A percentile compares a stretch with the other conserved stretches of the same genome.
These are phyloP conservation scores for Holtermannia corniformis DNA, from an alignment of 768 basidiomycete genomes.

Conservation along the genomic window DNA sequence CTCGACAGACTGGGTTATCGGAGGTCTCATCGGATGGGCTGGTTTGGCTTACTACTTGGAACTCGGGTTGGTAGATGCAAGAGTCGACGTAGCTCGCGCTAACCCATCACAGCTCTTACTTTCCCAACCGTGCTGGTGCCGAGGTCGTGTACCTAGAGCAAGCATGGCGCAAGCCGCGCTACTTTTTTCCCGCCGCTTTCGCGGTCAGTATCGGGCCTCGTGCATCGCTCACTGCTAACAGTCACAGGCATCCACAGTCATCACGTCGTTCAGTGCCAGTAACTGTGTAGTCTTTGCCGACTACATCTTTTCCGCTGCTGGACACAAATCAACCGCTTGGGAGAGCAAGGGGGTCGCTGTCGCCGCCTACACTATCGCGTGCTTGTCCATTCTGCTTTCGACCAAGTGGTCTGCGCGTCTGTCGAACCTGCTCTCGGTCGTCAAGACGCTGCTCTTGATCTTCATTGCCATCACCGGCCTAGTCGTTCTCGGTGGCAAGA, in stretches of 20 bases:
- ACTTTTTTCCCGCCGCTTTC: slow-evolving; percentile 24
- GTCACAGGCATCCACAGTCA: slow-evolving; percentile 4
- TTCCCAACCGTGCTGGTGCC: slow-evolving; percentile 21
- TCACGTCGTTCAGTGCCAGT: slow-evolving; percentile 8
- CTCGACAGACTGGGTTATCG: slow-evolving; percentile 4
- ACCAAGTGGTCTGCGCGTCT: slow-evolving; percentile 13
- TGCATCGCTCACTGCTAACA: too few relatives aligned
- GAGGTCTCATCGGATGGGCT: slow-evolving; percentile 3
- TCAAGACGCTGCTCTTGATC: slow-evolving; percentile 17
- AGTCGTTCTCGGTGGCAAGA: slow-evolving; percentile 18
- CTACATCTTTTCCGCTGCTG: slow-evolving; percentile 15
- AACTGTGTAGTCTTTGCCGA: slow-evolving; percentile 11
- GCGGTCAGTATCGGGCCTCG: too few relatives aligned
- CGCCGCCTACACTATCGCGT: slow-evolving; percentile 4
- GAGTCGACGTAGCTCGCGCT: background rate
- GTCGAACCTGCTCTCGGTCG: slow-evolving; percentile 13
- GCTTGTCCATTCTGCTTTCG: slow-evolving; percentile 5
- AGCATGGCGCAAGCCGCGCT: slow-evolving; percentile 12
- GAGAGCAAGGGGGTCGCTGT: slow-evolving; percentile 14
- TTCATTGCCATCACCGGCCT: slow-evolving; percentile 22
- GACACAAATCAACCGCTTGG: slow-evolving; percentile 9
- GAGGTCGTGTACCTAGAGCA: slow-evolving; percentile 25
- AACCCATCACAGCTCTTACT: slow-evolving; percentile 10
- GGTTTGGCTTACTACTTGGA: slow-evolving; percentile 6
- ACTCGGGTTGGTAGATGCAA: background rate